A percentile compares a stretch with the other conserved stretches of the same genome.
These are phyloP conservation scores for Cladochytrium tenue DNA, from an alignment of 371 early-diverging fungal genomes.

Conservation along the genomic window DNA sequence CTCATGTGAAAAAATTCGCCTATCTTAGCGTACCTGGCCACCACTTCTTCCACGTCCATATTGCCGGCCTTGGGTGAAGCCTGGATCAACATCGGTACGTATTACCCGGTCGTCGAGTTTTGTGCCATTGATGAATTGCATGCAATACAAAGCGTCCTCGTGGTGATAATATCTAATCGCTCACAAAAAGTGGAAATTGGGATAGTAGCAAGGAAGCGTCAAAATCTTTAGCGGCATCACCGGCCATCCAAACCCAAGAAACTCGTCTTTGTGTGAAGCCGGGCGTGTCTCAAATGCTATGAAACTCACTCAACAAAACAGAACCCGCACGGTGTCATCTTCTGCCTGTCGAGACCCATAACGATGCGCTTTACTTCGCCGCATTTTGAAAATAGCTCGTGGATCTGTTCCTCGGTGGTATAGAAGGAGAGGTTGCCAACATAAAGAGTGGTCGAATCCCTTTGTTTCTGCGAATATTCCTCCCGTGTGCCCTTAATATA, in stretches of 20 bases:
- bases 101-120: conserved; percentile 94
- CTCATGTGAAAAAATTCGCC: background rate
- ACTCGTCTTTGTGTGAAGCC: conserved; percentile 1
- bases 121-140: conserved; percentile 92
- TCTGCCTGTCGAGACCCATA: conserved; percentile 82
- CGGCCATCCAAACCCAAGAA: background rate
- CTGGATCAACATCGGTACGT: conserved; percentile 96
- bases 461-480: conserved; percentile 70
- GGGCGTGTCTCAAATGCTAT: background rate
- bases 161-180: conserved; percentile 80
- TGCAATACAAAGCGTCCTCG: conserved; percentile 82
- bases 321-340: conserved; percentile 97
- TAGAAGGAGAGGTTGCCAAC: conserved; percentile 97
- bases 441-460: conserved; percentile 79
- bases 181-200: no score
- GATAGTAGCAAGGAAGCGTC: no score
- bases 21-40: conserved; percentile 72
- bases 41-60: conserved; percentile 95
- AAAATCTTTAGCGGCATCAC: no score
- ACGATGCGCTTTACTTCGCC: conserved; percentile 83
- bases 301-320: conserved; percentile 93
- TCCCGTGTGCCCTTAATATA: conserved; percentile 64
- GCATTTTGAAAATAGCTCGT: conserved; percentile 92
- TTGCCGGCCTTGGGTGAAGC: conserved; percentile 94
- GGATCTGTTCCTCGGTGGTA: conserved; percentile 98